Evolutionary conservation across 257 asterid genomes (phyloP), one percentile per base, ranked within the genome.

Genomic region (Plantago elongata): DNA sequence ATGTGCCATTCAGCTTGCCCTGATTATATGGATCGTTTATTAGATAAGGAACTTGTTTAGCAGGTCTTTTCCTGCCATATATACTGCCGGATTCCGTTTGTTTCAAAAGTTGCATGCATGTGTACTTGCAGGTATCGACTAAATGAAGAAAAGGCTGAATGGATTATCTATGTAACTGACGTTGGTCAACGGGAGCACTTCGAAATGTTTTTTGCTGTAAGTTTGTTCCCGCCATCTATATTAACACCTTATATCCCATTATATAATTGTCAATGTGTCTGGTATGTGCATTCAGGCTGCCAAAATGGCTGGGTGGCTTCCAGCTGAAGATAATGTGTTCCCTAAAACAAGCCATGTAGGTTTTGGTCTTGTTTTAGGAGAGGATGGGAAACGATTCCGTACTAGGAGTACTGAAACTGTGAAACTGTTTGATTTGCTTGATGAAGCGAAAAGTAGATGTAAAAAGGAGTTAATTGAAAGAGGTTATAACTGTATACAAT

Each of bases 321-420:
- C 97, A 49, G 70, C 78, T 64, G 89, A 79, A 8, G 89, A 71
- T 60, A 79, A 73, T 43, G 70, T 62, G 74, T 89, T 79, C 71
- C 97, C 97, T 45, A 93, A 74, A 79, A 74, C 73, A 54, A 93
- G 82, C 76, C 99, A 93, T 58, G 97, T 85, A 11, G 97, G 95
- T 12, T 85, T 87, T 80, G 99, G 97, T 64, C 83, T 89, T 66
- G 97, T 93, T 69, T 83, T 87, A 57, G 97, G 99, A 27, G 95
- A 83, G 47, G 99, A 93, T 63, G 96, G 96, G 73, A 93, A 89
- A 64, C 76, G 94, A 70, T 93, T 89, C 60, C 86, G 95, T 2
- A 93, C 97, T 49, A 90, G 99, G 60, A 79, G 90, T 79, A 80
- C 90, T 47, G 99, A 93, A 75, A 94, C 95, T 48, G 96, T 89